These are phyloP conservation scores for Phaeomoniella chlamydospora DNA, from an alignment of 2,329 filamentous ascomycete genomes.

Conservation along the genomic window DNA sequence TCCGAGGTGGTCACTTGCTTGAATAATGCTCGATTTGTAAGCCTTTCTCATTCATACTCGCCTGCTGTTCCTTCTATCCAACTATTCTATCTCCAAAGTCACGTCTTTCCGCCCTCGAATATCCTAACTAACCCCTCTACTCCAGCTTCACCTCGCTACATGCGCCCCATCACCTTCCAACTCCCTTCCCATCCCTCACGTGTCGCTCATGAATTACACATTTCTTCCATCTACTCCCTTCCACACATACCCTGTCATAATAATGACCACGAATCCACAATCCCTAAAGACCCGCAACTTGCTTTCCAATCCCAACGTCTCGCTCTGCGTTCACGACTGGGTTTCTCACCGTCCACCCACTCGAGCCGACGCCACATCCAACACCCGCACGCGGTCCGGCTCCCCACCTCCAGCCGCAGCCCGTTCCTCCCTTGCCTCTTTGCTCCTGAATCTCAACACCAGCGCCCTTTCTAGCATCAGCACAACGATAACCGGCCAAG, in stretches of 20 bases:
- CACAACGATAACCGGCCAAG: slow-evolving; percentile 84
- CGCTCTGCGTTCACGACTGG: slow-evolving; percentile 96
- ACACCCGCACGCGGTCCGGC: slow-evolving; percentile 24
- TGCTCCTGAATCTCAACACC: slow-evolving; percentile 84
- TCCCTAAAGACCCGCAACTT: slow-evolving; percentile 63
- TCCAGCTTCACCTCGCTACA: slow-evolving; percentile 95
- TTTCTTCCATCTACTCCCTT: slow-evolving; percentile 72
- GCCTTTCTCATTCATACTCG: slow-evolving; percentile 15
- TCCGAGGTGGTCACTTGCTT: slow-evolving; percentile 79
- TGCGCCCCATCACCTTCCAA: slow-evolving; percentile 37
- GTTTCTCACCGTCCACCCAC: slow-evolving; percentile 82
- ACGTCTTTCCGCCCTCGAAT: slow-evolving; percentile 2
- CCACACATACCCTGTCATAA: slow-evolving; percentile 61
- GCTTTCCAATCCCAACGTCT: slow-evolving; percentile 70
- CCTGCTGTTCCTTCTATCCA: slow-evolving; percentile 4
- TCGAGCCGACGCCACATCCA: slow-evolving; percentile 9
- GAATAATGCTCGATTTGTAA: slow-evolving; percentile 86
- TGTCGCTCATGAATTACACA: slow-evolving; percentile 98
- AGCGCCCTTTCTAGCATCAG: slow-evolving; percentile 77
- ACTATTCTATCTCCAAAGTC: slow-evolving; percentile 3
- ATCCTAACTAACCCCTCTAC: slow-evolving; percentile 8
- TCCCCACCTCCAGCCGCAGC: slow-evolving; percentile 48
- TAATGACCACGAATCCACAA: slow-evolving; percentile 79
- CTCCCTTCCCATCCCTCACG: slow-evolving; percentile 61
- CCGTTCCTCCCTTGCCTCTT: slow-evolving; percentile 61